phyloP scores from a whole-genome alignment of 129 eudicot species.

The Flaveria linearis region DNA sequence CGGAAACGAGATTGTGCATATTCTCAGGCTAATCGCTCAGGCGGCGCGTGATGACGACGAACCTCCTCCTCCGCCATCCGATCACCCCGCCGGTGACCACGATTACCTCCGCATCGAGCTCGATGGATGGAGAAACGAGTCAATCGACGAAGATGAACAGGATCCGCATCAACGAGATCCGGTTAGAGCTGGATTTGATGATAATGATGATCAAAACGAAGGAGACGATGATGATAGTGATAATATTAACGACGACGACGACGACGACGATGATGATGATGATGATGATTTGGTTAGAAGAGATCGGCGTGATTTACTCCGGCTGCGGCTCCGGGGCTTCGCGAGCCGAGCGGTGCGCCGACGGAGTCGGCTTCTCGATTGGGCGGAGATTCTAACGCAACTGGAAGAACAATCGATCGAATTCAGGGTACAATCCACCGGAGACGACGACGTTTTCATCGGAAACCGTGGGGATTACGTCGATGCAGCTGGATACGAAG shows the following conservation, averaged over 20 bases:
- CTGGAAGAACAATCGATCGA: constrained; percentile 86
- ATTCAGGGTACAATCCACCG: constrained; percentile 58
- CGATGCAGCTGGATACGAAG: constrained; percentile 88
- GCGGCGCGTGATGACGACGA: constrained; percentile 72
- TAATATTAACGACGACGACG: neutral
- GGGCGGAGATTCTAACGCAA: constrained; percentile 87
- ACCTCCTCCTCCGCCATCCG: constrained; percentile 50
- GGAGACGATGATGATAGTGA: neutral
- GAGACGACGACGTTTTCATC: constrained; percentile 37
- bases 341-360: constrained; percentile 50
- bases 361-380: constrained; percentile 57
- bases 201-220: neutral
- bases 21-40: constrained; percentile 66
- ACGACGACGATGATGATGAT: constrained; percentile 18
- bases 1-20: constrained; percentile 64
- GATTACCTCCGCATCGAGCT: constrained; percentile 71
- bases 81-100: constrained; percentile 30
- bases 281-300: constrained; percentile 30
- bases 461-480: constrained; percentile 93
- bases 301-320: constrained; percentile 48
- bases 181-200: neutral
- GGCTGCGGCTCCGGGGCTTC: constrained; percentile 56
- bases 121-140: constrained; percentile 54
- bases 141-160: neutral
- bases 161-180: neutral